Evolutionary conservation across 148 eudicot species (phyloP), one percentile per base, ranked within the genome.

Genomic region (Cornus kousa): DNA sequence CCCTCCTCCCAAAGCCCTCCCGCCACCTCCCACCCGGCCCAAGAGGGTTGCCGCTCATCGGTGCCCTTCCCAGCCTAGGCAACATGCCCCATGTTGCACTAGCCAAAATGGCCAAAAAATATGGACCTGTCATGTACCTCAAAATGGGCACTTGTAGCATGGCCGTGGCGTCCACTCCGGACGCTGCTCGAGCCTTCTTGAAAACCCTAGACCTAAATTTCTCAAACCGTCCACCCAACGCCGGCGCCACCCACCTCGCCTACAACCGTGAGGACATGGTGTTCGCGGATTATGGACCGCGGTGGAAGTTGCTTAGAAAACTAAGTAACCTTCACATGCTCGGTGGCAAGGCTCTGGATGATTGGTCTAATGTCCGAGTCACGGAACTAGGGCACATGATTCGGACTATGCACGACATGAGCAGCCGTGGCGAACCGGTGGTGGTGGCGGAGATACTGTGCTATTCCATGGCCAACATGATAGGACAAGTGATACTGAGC

Each of bases 1-100:
- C 62, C 9, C 8, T 33, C 50, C 67, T n/a, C 33, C 1, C 55
- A 7, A 16, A 35, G 40, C 22, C 28, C 53, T 50, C 32, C 66
- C 67, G 67, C 19, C 28, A 17, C 3, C 74, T 83, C 19, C 86
- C 86, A 3, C 86, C 86, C 16, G 86, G 86, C 48, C 86, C 86
- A 0, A 76, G 48, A 57, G 74, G 77, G 23, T 77, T 71, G 72
- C 86, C 86, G 10, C 8, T 83, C 24, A 12, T 83, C 19, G 86
- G 86, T 13, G 68, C 68, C 33, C 73, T 83, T 9, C 77, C 60
- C 17, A 64, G 62, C 22, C 53, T 83, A n/a, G 80, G 80, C 17
- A 12, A 5, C 37, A 68, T 83, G 70, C 79, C 83, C 7, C 86
- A 83, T 48, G 70, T 66, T 6, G 59, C 77, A 10, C 76, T 84